Base-by-base conservation (phyloP, 768 basidiomycete species). In the Russula brevipes region DNA sequence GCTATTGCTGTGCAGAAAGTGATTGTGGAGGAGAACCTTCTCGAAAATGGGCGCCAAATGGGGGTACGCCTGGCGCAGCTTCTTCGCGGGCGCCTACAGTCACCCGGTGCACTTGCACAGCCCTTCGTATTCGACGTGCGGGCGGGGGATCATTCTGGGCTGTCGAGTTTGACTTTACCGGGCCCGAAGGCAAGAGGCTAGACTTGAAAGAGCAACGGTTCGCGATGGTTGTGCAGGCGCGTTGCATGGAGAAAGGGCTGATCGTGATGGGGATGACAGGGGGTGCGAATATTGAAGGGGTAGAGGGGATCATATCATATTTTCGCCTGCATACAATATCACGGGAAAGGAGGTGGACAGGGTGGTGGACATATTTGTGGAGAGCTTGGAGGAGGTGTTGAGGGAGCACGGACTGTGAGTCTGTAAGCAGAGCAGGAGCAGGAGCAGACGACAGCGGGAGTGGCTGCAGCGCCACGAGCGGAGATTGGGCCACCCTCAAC, bases 91-190 rank as follows among this genome's bases (percentile, higher is more conserved):
- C 79, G 82, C 33, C 76, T 94, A 39, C 75, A 76, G 57, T 77
- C 80, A 0, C 81, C 83, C 8, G 82, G 81, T 67, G 76, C 83
- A n/a, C 69, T 77, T 49, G 82, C 86, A 41, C 81, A 83, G 33
- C 87, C 86, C 0, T 87, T 81, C 71, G 81, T 82, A 4, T 90
- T 87, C 69, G 91, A 93, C 71, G 83, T 93, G 63, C 86, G 94
- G 35, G 94, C 10, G 84, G 84, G 19, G 94, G 93, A 39, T 81
- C 85, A 35, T 91, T 94, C 76, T 93, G 88, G 88, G 87, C 79
- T 30, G 75, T 94, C 58, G 92, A 94, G 71, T 93, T 91, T 65
- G 89, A 92, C 68, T 85, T 89, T 65, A 78, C 78, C 5, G 72
- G 71, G 16, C 70, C 73, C 12, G 76, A 79, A 59, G 79, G 76